Conservation (phyloP, 208 protist species). For the Crithidia acanthocephali region DNA sequence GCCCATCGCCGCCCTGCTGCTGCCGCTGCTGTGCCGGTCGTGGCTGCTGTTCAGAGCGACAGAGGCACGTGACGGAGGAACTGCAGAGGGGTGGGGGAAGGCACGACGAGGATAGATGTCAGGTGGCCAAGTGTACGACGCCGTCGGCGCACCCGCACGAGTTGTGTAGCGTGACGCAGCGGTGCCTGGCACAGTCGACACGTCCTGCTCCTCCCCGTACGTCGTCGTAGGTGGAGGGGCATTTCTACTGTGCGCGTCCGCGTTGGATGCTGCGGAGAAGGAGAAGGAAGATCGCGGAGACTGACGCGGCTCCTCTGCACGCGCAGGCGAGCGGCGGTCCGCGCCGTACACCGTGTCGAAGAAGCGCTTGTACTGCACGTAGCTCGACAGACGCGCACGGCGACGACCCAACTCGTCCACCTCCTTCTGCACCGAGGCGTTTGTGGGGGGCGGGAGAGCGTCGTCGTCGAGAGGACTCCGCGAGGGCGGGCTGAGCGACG, state of each 20-base stretch:
- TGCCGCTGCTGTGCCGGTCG: background rate
- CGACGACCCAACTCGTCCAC: background rate
- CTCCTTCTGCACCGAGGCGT: background rate
- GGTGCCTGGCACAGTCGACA: background rate
- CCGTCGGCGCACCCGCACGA: too few species aligned
- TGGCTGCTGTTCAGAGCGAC: background rate
- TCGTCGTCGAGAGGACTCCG: background rate
- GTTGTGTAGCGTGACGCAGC: background rate
- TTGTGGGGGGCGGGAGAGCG: background rate
- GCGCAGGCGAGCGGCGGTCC: background rate
- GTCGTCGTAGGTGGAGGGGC: too few species aligned
- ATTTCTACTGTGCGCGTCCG: too few species aligned
- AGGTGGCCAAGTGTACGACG: constrained; percentile 1
- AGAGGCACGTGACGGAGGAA: background rate
- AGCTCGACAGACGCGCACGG: constrained; percentile 10
- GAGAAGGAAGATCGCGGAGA: background rate
- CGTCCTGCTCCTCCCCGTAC: background rate
- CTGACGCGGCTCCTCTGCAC: background rate
- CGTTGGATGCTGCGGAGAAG: too few species aligned
- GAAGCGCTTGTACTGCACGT: constrained; percentile 36
- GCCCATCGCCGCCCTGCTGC: background rate
- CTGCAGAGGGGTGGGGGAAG: background rate
- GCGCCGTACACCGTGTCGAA: constrained; percentile 29
- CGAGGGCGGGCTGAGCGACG: background rate
- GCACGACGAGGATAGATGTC: constrained; percentile 5